Evolutionary conservation across 2,329 filamentous ascomycete species (phyloP).

Genomic region (Aspergillus alliaceus): DNA sequence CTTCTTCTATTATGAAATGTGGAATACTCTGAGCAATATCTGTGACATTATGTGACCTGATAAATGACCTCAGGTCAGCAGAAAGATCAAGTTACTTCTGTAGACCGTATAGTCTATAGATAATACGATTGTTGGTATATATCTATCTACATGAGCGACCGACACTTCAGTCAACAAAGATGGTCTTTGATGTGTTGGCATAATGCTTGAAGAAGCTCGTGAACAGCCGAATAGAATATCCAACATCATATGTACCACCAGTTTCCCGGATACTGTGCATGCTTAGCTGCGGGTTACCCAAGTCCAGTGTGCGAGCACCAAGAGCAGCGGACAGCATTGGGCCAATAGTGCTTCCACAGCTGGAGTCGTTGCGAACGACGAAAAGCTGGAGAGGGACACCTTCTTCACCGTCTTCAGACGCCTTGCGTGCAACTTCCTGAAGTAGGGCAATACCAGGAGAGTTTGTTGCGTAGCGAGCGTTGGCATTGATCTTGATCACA

Average conservation of each 20-base stretch:
- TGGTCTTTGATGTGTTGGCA: slow-evolving; percentile 76
- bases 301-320: slow-evolving; percentile 83
- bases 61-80: no score
- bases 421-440: slow-evolving; percentile 76
- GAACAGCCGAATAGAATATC: slow-evolving; percentile 82
- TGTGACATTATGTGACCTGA: no score
- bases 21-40: no score
- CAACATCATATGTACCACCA: slow-evolving; percentile 82
- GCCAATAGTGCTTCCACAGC: slow-evolving; percentile 94
- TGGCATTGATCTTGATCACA: slow-evolving; percentile 97
- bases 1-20: no score
- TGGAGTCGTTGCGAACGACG: slow-evolving; percentile 91
- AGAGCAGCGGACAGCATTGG: slow-evolving; percentile 90
- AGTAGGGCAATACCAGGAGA: slow-evolving; percentile 90
- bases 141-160: neutral
- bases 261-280: slow-evolving; percentile 98
- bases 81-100: neutral
- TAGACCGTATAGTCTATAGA: neutral
- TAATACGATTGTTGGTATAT: neutral
- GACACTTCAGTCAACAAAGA: slow-evolving; percentile 69
- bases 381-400: slow-evolving; percentile 91
- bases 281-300: slow-evolving; percentile 90
- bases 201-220: slow-evolving; percentile 84
- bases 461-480: slow-evolving; percentile 95
- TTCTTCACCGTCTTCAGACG: slow-evolving; percentile 53